phyloP scores from a whole-genome alignment of 805 yeast genomes.

The Cyberlindnera galapagoensis region DNA sequence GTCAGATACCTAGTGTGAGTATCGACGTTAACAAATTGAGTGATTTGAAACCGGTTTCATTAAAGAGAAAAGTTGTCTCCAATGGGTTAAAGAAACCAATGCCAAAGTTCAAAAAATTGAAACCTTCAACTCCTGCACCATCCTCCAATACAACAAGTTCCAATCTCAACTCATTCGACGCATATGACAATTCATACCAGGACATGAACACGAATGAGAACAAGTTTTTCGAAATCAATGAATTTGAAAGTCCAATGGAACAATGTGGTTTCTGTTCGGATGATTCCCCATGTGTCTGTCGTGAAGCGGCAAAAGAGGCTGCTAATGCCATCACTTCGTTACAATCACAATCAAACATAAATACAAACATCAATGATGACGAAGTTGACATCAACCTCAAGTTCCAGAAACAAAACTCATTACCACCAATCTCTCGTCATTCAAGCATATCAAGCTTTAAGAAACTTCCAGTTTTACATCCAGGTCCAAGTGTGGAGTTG shows the following conservation, averaged over 20 bases:
- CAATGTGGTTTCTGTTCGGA: slow-evolving; percentile 93
- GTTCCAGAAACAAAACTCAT: slow-evolving; percentile 4
- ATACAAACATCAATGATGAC: slow-evolving; percentile 4
- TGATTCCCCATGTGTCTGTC: slow-evolving; percentile 86
- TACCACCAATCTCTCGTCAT: slow-evolving; percentile 35
- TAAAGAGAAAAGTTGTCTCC: slow-evolving; percentile 33
- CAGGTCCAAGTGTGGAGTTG: slow-evolving; percentile 55
- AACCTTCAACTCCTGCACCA: slow-evolving; percentile 1
- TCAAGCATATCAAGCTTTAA: slow-evolving; percentile 26
- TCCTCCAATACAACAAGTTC: neutral
- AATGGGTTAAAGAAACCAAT: slow-evolving; percentile 24
- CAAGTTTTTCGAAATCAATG: slow-evolving; percentile 18
- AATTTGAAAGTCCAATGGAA: slow-evolving; percentile 50
- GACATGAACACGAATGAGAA: slow-evolving; percentile 16
- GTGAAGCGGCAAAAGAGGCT: slow-evolving; percentile 54
- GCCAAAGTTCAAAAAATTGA: slow-evolving; percentile 19
- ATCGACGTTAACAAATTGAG: slow-evolving; percentile 1
- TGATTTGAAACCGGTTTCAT: slow-evolving; percentile 53
- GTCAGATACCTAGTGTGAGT: neutral
- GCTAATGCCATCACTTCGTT: slow-evolving; percentile 28
- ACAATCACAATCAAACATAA: slow-evolving; percentile 20
- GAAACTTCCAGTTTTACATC: slow-evolving; percentile 53
- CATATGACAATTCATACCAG: too few relatives aligned
- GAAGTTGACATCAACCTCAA: slow-evolving; percentile 9
- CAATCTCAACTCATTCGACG: neutral